phyloP scores from a whole-genome alignment of 805 yeast species.

The Ogataea angusta region DNA sequence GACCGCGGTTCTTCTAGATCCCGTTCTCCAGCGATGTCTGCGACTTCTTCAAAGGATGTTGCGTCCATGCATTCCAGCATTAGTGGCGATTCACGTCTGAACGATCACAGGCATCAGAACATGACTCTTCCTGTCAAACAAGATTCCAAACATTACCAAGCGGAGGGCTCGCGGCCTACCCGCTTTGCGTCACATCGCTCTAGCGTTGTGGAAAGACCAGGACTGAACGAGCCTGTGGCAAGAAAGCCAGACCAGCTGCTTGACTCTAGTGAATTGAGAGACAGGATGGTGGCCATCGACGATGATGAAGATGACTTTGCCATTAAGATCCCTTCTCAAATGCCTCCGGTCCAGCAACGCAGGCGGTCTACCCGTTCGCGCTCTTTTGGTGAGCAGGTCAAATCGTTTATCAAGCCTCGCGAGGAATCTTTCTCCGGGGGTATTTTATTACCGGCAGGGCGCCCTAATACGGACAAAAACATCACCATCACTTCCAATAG shows the following conservation, averaged over 20 bases:
- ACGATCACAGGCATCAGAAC: slow-evolving; percentile 36
- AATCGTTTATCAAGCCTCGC: slow-evolving; percentile 34
- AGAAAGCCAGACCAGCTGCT: slow-evolving; percentile 21
- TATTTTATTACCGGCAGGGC: slow-evolving; percentile 25
- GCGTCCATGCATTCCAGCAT: slow-evolving; percentile 33
- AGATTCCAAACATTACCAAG: slow-evolving; percentile 19
- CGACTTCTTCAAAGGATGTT: slow-evolving; percentile 31
- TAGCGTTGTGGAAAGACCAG: slow-evolving; percentile 13
- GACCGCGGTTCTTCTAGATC: slow-evolving; percentile 23
- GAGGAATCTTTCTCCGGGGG: slow-evolving; percentile 32
- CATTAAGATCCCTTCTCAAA: slow-evolving; percentile 19
- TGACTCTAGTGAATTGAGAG: slow-evolving; percentile 30
- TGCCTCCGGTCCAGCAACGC: slow-evolving; percentile 9
- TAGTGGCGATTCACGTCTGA: slow-evolving; percentile 34
- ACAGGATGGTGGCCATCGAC: slow-evolving; percentile 28
- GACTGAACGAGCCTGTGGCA: slow-evolving; percentile 5
- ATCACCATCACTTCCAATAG: slow-evolving; percentile 19
- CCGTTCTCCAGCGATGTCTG: slow-evolving; percentile 27
- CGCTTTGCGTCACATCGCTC: slow-evolving; percentile 1
- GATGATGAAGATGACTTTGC: slow-evolving; percentile 31
- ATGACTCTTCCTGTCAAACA: slow-evolving; percentile 33
- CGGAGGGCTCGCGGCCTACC: slow-evolving; percentile 1
- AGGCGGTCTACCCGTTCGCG: slow-evolving; percentile 32
- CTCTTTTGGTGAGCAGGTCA: slow-evolving; percentile 43
- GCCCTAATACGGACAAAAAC: slow-evolving; percentile 8